Conservation (phyloP, 169 alveolate species). For the Eimeria acervulina region DNA sequence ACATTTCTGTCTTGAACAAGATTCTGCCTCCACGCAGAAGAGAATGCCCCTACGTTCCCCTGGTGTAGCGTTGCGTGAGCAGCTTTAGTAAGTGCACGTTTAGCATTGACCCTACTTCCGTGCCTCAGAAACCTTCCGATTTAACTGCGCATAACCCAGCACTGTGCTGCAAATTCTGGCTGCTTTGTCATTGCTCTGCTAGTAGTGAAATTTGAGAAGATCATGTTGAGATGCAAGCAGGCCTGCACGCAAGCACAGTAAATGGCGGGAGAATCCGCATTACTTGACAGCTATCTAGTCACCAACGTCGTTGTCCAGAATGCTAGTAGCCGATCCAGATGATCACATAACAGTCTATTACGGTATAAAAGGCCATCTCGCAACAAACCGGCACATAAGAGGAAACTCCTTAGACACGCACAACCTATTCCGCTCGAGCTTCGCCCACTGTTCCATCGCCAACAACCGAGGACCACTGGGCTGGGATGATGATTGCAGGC, state of each 20-base stretch:
- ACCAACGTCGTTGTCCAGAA: neutral
- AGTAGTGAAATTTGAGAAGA: no score
- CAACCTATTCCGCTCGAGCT: neutral
- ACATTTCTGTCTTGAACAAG: neutral
- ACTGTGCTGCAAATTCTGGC: neutral
- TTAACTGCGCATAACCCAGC: neutral
- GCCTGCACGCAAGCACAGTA: neutral
- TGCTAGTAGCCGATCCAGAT: neutral
- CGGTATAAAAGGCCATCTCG: neutral
- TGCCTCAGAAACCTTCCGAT: neutral
- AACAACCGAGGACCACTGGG: neutral
- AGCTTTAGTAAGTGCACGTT: neutral
- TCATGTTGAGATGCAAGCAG: neutral
- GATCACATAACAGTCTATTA: neutral
- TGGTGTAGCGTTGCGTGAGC: neutral
- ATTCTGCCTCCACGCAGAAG: neutral
- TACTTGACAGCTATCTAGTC: neutral
- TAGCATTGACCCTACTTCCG: neutral
- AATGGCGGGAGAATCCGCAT: neutral
- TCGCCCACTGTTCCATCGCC: neutral
- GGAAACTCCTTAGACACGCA: neutral
- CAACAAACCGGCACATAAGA: neutral
- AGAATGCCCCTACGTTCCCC: neutral
- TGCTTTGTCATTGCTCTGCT: no score
- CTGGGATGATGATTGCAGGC: neutral